Base-by-base conservation (phyloP, 495 filamentous ascomycete species). In the Talaromyces stipitatus region DNA sequence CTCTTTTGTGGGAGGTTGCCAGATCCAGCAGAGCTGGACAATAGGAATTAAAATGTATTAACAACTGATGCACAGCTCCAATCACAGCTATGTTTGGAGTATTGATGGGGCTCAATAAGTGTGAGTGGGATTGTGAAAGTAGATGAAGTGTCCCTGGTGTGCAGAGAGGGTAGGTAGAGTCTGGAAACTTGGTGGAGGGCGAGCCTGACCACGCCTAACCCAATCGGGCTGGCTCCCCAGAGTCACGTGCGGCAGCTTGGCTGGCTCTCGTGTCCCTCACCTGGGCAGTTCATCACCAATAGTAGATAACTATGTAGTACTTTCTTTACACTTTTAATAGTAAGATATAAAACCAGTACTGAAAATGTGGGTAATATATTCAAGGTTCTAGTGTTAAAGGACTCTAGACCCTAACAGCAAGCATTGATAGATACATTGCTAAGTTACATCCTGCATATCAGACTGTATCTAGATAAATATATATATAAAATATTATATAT, bases 51-150 rank as follows among this genome's bases (percentile, higher is more conserved):
- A 51, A 23, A 16, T 12, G 48, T 51, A 51, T 51, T 18, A 14
- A 28, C 24, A 7, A 30, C 0, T 4, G 27, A 16, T 29, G 54
- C 24, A 36, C 24, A 30, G 14, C 28, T 24, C n/a, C 54, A 30
- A 58, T 58, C 50, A 30, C 24, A 57, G 57, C 58, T 50, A 53
- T 61, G 45, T 48, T 53, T 28, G 55, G 20, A 26, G 46, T 60
- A 50, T 53, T 60, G 46, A 45, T 30, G 55, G 28, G 45, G 24
- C 46, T 57, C 10, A 52, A 33, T 43, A 56, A 53, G 59, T 54
- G 32, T 57, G 50, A 58, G 62, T 64, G 58, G 52, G 60, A 57
- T 59, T 59, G 56, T 60, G 60, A 57, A 56, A 65, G 47, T 54
- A 55, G 56, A 62, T 62, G 56, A 62, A 61, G 38, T 45, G 48